These are phyloP conservation scores for Tolypocladium amazonense DNA, from an alignment of 2,329 filamentous ascomycete species.

Conservation along the genomic window DNA sequence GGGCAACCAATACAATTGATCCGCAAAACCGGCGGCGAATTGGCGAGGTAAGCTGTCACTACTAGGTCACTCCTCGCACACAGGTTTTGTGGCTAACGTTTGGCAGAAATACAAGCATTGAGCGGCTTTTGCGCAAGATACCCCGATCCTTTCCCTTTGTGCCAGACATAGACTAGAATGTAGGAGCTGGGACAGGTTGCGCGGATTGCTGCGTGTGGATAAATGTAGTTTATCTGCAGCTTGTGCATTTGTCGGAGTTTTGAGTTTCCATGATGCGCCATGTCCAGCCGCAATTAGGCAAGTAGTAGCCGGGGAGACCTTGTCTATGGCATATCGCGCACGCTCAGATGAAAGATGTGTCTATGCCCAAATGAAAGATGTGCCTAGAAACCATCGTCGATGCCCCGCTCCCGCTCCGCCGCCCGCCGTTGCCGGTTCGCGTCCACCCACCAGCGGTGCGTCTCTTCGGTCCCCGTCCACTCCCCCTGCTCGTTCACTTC, in stretches of 20 bases:
- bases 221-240: neutral
- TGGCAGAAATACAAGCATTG: conserved; percentile 39
- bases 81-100: conserved; percentile 1
- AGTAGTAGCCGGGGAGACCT: neutral
- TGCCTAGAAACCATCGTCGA: conserved; percentile 17
- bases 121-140: conserved; percentile 2
- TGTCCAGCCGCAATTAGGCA: neutral
- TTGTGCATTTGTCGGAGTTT: neutral
- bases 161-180: neutral
- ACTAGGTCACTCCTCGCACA: neutral
- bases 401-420: conserved; percentile 27
- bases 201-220: neutral
- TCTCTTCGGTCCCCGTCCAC: conserved; percentile 33
- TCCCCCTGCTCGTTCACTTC: conserved; percentile 33
- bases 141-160: neutral
- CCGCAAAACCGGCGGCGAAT: conserved; percentile 68
- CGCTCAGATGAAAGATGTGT: neutral
- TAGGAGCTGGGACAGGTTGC: neutral
- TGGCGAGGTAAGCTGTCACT: conserved; percentile 69
- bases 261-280: neutral
- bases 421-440: conserved; percentile 32
- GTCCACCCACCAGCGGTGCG: conserved; percentile 46
- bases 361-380: too few species aligned
- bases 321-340: neutral
- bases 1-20: conserved; percentile 86